Evolutionary conservation across 345 rosid species (phyloP).

Genomic region (Dovyalis caffra): DNA sequence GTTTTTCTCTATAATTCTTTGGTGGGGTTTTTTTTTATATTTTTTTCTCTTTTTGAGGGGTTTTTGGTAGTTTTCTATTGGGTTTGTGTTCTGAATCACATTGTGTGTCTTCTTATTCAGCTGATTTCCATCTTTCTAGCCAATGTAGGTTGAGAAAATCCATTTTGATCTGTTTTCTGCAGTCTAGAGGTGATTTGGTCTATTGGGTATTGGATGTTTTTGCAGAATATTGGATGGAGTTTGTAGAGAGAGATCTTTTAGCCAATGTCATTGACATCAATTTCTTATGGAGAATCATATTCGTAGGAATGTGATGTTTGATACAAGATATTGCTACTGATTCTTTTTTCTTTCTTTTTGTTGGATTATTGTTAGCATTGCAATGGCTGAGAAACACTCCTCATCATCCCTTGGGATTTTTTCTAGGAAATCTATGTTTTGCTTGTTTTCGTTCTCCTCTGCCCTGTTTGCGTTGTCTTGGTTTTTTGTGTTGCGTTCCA

Average conservation of each 20-base stretch:
- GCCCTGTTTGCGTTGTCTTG: constrained; percentile 63
- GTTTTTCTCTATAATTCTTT: not conserved
- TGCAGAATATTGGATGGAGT: not conserved
- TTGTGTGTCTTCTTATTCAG: not conserved
- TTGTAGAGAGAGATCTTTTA: not conserved
- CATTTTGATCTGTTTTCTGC: not conserved
- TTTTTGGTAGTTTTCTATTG: not conserved
- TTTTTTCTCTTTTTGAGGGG: not conserved
- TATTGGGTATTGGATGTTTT: not conserved
- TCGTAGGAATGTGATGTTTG: not conserved
- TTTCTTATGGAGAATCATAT: not conserved
- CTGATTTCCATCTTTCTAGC: not conserved
- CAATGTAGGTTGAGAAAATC: not conserved
- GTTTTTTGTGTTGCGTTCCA: constrained; percentile 60
- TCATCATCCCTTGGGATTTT: constrained; percentile 28
- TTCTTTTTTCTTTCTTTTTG: not conserved
- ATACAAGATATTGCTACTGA: constrained; percentile 4
- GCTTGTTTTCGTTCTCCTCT: constrained; percentile 41
- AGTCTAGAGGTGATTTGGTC: not conserved
- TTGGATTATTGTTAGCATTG: constrained; percentile 1
- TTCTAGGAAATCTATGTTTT: constrained; percentile 47
- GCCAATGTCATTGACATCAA: not conserved
- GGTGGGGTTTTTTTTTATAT: too few relatives aligned
- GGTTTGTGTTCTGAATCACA: not conserved
- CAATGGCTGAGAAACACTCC: constrained; percentile 59